phyloP scores from a whole-genome alignment of 1,284 basidiomycete genomes.

The Sanghuangporus baumii region DNA sequence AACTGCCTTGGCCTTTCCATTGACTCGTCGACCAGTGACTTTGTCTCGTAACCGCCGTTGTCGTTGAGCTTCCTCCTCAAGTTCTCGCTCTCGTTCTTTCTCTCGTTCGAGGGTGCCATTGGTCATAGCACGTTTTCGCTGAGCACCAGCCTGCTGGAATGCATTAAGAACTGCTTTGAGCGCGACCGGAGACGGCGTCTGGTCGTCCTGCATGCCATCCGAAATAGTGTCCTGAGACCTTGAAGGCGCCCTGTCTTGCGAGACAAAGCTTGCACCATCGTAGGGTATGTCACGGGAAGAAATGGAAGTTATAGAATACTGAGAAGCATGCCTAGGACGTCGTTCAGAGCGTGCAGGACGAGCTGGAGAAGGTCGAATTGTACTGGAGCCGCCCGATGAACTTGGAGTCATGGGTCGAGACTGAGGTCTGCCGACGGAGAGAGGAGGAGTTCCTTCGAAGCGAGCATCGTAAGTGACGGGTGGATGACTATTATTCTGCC shows the following conservation, averaged over 20 bases:
- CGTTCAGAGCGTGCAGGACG: conserved; percentile 23
- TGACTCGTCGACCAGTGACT: conserved; percentile 49
- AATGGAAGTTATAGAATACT: conserved; percentile 16
- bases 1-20: conserved; percentile 44
- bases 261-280: conserved; percentile 19
- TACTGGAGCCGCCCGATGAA: conserved; percentile 15
- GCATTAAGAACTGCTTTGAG: conserved; percentile 56
- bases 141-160: conserved; percentile 56
- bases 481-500: conserved; percentile 9
- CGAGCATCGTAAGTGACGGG: conserved; percentile 12
- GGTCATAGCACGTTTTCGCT: conserved; percentile 47
- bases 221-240: conserved; percentile 31
- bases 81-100: conserved; percentile 42
- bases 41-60: conserved; percentile 64
- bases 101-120: conserved; percentile 45
- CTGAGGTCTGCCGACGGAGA: conserved; percentile 17
- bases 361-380: conserved; percentile 13
- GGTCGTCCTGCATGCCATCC: conserved; percentile 16
- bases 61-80: conserved; percentile 52
- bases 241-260: conserved; percentile 29
- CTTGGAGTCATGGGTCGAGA: conserved; percentile 19
- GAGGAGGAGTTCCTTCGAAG: conserved; percentile 15
- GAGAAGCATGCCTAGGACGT: conserved; percentile 20
- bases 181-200: conserved; percentile 35
- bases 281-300: conserved; percentile 14